Conservation (phyloP, 2,329 filamentous ascomycete species). For the Neoascochyta sp. region DNA sequence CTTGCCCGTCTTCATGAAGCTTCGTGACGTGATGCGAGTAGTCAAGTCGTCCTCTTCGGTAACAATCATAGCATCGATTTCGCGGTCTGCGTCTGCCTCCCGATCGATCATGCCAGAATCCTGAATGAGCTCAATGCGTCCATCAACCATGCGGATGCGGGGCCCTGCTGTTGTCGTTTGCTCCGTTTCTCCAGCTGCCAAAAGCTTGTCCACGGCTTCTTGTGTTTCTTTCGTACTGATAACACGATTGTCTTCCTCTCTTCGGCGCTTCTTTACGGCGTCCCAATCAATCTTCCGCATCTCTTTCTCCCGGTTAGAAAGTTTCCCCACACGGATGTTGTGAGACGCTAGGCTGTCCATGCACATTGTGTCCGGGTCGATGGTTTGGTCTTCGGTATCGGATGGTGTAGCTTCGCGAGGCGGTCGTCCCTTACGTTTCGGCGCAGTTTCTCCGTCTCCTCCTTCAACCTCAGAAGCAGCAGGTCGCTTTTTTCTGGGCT, state of each 20-base stretch:
- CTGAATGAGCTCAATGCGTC: slow-evolving; percentile 68
- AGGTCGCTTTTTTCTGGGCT: slow-evolving; percentile 13
- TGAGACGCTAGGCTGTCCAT: slow-evolving; percentile 72
- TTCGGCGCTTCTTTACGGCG: slow-evolving; percentile 43
- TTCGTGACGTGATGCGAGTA: slow-evolving; percentile 63
- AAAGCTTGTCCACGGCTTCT: slow-evolving; percentile 19
- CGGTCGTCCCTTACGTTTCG: slow-evolving; percentile 24
- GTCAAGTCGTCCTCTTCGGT: slow-evolving; percentile 79
- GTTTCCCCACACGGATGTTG: slow-evolving; percentile 61
- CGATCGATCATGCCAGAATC: slow-evolving; percentile 65
- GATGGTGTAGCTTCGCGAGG: slow-evolving; percentile 31
- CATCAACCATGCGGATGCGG: slow-evolving; percentile 60
- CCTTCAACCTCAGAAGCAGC: slow-evolving; percentile 11
- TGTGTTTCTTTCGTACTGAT: slow-evolving; percentile 21
- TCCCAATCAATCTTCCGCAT: slow-evolving; percentile 64
- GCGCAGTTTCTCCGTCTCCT: slow-evolving; percentile 10
- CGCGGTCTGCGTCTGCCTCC: slow-evolving; percentile 59
- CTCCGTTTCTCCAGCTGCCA: slow-evolving; percentile 13
- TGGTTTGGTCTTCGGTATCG: slow-evolving; percentile 42
- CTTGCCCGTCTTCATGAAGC: slow-evolving; percentile 61
- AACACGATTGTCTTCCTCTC: slow-evolving; percentile 30
- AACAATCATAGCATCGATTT: slow-evolving; percentile 54
- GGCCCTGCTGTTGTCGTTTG: slow-evolving; percentile 30
- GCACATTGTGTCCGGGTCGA: slow-evolving; percentile 64
- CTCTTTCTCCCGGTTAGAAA: slow-evolving; percentile 69